phyloP scores from a whole-genome alignment of 371 early-diverging fungal species.

The Mucor circinelloides region DNA sequence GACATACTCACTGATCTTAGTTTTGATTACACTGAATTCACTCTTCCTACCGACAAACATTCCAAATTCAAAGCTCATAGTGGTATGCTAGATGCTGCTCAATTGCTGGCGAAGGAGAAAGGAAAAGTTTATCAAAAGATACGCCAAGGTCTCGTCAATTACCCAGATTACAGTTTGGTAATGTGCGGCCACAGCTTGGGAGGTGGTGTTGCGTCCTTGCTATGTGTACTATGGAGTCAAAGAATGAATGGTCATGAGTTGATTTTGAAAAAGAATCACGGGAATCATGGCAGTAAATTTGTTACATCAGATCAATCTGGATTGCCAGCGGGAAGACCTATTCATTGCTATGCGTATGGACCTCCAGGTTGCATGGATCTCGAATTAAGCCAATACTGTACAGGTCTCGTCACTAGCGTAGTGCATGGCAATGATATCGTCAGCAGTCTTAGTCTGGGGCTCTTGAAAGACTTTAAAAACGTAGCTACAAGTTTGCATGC shows the following conservation, averaged over 20 bases:
- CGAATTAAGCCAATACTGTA: slow-evolving; percentile 67
- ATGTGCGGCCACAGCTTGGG: slow-evolving; percentile 84
- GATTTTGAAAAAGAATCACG: neutral
- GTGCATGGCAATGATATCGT: slow-evolving; percentile 80
- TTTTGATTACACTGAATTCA: slow-evolving; percentile 73
- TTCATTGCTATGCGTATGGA: slow-evolving; percentile 80
- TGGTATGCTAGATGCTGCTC: slow-evolving; percentile 80
- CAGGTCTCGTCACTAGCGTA: slow-evolving; percentile 74
- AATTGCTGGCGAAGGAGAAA: slow-evolving; percentile 60
- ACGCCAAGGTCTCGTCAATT: slow-evolving; percentile 61
- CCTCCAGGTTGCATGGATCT: slow-evolving; percentile 72
- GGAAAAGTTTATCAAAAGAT: slow-evolving; percentile 72
- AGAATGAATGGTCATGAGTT: slow-evolving; percentile 13
- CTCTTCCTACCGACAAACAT: slow-evolving; percentile 36
- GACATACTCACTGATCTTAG: slow-evolving; percentile 89
- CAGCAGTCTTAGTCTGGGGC: slow-evolving; percentile 74
- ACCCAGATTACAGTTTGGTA: slow-evolving; percentile 77
- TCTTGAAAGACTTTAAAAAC: slow-evolving; percentile 74
- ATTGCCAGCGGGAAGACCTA: slow-evolving; percentile 70
- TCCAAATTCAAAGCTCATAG: slow-evolving; percentile 65
- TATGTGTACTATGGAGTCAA: slow-evolving; percentile 73
- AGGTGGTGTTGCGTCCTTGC: slow-evolving; percentile 75
- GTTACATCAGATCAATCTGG: slow-evolving; percentile 66
- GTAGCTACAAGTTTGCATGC: slow-evolving; percentile 69
- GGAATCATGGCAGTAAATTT: slow-evolving; percentile 47